Evolutionary conservation across 768 basidiomycete species (phyloP).

Genomic region (Tulasnella calospora): DNA sequence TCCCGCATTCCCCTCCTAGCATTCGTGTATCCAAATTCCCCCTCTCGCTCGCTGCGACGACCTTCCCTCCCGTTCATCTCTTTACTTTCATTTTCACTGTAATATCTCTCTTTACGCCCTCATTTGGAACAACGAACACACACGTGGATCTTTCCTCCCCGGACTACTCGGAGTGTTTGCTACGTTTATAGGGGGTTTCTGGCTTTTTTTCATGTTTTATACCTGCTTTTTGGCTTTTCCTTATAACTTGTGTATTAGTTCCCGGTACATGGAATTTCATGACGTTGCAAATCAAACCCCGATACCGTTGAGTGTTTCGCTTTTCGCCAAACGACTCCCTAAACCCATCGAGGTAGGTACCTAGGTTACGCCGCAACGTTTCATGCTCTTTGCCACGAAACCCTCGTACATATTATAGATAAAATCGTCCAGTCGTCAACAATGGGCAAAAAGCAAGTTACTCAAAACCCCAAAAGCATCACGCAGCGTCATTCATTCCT

Average conservation of each 20-base stretch:
- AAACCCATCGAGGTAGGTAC: too few species aligned
- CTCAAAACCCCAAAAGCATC: background rate
- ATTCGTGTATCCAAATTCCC: background rate
- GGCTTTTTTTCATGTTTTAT: too few species aligned
- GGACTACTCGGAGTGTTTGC: too few species aligned
- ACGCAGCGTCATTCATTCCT: background rate
- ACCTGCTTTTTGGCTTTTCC: background rate
- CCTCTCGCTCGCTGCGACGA: background rate
- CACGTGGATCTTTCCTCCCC: too few species aligned
- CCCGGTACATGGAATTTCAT: background rate
- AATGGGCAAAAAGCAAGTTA: background rate
- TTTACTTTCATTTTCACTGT: slow-evolving; percentile 3
- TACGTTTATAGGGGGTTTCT: too few species aligned
- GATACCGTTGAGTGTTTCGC: background rate
- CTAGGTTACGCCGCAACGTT: too few species aligned
- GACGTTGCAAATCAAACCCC: background rate
- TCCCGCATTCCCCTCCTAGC: background rate
- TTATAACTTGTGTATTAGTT: background rate
- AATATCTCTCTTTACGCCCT: background rate
- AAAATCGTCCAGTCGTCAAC: background rate
- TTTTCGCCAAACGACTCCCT: too few species aligned
- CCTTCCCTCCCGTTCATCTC: too few species aligned
- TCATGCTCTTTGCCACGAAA: background rate
- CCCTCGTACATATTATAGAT: background rate
- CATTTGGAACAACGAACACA: background rate